Conservation (phyloP, 768 basidiomycete species). For the Sporobolomyces phaffii region DNA sequence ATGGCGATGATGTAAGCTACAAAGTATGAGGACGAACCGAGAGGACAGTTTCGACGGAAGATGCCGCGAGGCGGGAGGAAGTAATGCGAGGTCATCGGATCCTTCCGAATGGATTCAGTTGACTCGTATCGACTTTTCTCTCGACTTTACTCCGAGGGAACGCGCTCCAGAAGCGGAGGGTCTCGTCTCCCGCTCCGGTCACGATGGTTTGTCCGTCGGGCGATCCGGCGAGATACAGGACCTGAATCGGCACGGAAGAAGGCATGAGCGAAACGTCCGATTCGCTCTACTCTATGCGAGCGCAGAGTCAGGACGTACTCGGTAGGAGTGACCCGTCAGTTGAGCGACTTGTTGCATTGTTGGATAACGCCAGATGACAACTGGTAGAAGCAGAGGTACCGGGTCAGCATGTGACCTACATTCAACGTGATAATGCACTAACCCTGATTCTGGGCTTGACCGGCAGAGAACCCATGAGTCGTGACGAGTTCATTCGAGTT, state of each 20-base stretch:
- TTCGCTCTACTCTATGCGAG: constrained; percentile 49
- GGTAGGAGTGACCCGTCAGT: constrained; percentile 86
- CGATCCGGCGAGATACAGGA: constrained; percentile 78
- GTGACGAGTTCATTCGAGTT: constrained; percentile 90
- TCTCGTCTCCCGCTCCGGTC: constrained; percentile 96
- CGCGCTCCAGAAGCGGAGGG: constrained; percentile 93
- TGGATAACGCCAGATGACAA: constrained; percentile 69
- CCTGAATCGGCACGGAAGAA: constrained; percentile 3
- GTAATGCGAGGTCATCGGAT: constrained; percentile 30
- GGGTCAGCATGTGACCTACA: too few relatives aligned
- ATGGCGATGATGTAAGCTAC: too few relatives aligned
- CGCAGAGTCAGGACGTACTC: too few relatives aligned
- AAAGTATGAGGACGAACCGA: too few relatives aligned
- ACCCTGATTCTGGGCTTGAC: constrained; percentile 90
- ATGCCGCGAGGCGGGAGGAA: not conserved
- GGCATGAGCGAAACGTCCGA: not conserved
- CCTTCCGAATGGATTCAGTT: constrained; percentile 37
- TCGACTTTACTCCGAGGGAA: constrained; percentile 55
- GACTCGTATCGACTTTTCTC: constrained; percentile 37
- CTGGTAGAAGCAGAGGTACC: constrained; percentile 26
- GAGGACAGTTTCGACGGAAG: not conserved
- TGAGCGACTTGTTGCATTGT: constrained; percentile 89
- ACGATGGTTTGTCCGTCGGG: constrained; percentile 97
- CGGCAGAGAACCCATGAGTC: constrained; percentile 92
- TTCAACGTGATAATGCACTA: constrained; percentile 53